Evolutionary conservation across 2,329 filamentous ascomycete genomes (phyloP).

Genomic region (Monilinia fructigena): DNA sequence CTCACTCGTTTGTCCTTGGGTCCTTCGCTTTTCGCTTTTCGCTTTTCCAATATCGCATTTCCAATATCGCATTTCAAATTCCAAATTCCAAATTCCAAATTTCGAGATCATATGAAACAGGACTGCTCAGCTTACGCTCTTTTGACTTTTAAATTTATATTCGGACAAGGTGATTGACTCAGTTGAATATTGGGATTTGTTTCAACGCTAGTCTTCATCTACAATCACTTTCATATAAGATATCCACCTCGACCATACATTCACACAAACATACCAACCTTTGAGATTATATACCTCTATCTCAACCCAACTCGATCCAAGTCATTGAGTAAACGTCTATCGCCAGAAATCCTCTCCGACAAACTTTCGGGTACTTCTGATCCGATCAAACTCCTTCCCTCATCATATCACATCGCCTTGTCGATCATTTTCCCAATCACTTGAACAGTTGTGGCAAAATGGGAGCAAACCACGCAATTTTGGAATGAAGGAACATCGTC

Average conservation of each 20-base stretch:
- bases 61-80: no score
- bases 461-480: conserved; percentile 31
- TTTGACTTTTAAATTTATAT: neutral
- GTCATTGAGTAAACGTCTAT: no score
- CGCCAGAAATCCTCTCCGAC: no score
- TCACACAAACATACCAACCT: neutral
- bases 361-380: neutral
- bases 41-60: no score
- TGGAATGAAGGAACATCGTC: conserved; percentile 30
- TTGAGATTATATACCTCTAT: neutral
- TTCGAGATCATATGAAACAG: neutral
- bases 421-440: neutral
- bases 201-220: neutral
- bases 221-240: neutral
- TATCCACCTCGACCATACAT: neutral
- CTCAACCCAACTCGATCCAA: neutral
- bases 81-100: no score
- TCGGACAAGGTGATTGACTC: neutral
- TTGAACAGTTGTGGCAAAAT: conserved; percentile 20
- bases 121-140: neutral
- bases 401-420: neutral
- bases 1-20: neutral
- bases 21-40: neutral
- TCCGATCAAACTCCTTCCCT: neutral
- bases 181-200: conserved; percentile 6